These are phyloP conservation scores for Annulohypoxylon stygium DNA, from an alignment of 495 filamentous ascomycete species.

Conservation along the genomic window DNA sequence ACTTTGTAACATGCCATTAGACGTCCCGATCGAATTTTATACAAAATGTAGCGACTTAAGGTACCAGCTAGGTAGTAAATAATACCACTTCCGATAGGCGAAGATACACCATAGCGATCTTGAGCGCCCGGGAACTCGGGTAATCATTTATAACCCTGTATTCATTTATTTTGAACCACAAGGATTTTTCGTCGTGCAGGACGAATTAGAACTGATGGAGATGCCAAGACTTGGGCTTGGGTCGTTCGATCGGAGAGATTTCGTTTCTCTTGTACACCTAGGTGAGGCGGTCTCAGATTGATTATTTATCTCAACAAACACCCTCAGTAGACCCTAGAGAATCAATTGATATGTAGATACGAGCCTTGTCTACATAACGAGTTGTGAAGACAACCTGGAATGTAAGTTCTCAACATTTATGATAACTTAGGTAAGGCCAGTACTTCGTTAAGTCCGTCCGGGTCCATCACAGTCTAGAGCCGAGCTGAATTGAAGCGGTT, in stretches of 20 bases:
- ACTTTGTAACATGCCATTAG: slow-evolving; percentile 11
- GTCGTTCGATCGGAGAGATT: slow-evolving; percentile 30
- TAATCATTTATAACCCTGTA: slow-evolving; percentile 31
- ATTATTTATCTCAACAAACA: slow-evolving; percentile 8
- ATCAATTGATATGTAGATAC: slow-evolving; percentile 4
- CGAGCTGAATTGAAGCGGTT: slow-evolving; percentile 6
- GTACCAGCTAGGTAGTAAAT: slow-evolving; percentile 10
- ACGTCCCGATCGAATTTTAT: neutral
- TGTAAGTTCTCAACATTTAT: neutral
- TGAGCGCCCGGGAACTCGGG: slow-evolving; percentile 43
- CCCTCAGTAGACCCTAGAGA: neutral
- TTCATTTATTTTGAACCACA: slow-evolving; percentile 28
- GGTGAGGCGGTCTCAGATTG: slow-evolving; percentile 35
- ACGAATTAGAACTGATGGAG: slow-evolving; percentile 11
- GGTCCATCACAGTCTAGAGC: neutral
- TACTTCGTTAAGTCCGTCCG: neutral
- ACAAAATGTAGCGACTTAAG: neutral
- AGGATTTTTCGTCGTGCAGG: slow-evolving; percentile 32
- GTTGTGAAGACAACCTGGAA: neutral
- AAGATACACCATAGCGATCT: slow-evolving; percentile 13
- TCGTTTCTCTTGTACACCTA: slow-evolving; percentile 37
- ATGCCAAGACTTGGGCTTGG: slow-evolving; percentile 33
- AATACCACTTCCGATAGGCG: slow-evolving; percentile 27
- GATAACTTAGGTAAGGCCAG: neutral
- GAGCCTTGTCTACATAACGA: neutral